Conservation (phyloP, 2,329 filamentous ascomycete species). For the Fusarium sp. region DNA sequence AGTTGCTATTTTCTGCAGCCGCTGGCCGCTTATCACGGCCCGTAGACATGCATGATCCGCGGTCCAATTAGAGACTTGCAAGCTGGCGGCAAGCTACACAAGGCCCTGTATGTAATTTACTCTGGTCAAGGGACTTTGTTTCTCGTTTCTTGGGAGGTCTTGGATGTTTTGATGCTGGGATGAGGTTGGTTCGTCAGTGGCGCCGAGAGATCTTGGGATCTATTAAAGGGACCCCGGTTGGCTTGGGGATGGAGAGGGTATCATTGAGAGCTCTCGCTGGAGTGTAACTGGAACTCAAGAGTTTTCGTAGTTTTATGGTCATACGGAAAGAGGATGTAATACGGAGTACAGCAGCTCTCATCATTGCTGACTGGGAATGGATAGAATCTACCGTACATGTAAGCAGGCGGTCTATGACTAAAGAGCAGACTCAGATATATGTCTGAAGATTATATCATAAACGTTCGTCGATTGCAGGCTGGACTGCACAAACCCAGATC, state of each 20-base stretch:
- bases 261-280: neutral
- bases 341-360: neutral
- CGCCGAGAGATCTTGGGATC: conserved; percentile 34
- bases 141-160: conserved; percentile 25
- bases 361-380: neutral
- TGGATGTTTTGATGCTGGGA: conserved; percentile 19
- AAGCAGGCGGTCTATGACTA: neutral
- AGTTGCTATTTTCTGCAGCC: conserved; percentile 46
- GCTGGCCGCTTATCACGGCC: conserved; percentile 44
- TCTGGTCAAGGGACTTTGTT: conserved; percentile 22
- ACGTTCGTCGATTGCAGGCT: neutral
- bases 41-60: conserved; percentile 22
- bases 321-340: neutral
- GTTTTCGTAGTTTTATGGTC: neutral
- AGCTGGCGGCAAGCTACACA: conserved; percentile 5
- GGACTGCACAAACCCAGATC: conserved; percentile 2
- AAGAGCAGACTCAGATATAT: neutral
- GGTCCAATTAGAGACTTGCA: conserved; percentile 27
- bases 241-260: conserved; percentile 8
- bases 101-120: conserved; percentile 24
- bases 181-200: conserved; percentile 28
- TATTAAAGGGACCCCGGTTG: conserved; percentile 10
- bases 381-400: neutral
- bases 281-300: neutral
- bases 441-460: neutral